Conservation (phyloP, 306 rosid species). For the Sphenostylis stenocarpa region DNA sequence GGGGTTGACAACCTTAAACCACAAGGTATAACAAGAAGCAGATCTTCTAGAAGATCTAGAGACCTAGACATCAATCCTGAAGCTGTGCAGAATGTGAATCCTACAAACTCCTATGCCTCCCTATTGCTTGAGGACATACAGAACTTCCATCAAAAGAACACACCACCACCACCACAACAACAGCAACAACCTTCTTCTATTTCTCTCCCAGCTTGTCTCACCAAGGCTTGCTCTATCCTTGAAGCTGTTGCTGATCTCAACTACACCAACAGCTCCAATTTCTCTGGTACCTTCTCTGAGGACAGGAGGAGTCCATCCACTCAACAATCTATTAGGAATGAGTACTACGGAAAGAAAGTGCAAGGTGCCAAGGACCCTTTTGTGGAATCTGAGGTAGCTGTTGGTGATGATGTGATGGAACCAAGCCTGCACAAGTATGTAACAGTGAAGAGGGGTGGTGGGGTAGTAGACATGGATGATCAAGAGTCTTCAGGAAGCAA, state of each 20-base stretch:
- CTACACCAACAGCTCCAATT: slow-evolving; percentile 61
- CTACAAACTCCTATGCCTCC: slow-evolving; percentile 61
- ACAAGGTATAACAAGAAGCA: slow-evolving; percentile 70
- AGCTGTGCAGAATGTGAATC: slow-evolving; percentile 47
- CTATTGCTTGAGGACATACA: slow-evolving; percentile 85
- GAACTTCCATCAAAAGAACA: slow-evolving; percentile 80
- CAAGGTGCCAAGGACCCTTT: slow-evolving; percentile 57
- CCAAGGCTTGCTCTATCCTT: slow-evolving; percentile 90
- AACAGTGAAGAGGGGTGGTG: slow-evolving; percentile 81
- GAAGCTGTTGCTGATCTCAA: slow-evolving; percentile 98
- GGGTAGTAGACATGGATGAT: slow-evolving; percentile 66
- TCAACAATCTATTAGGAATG: slow-evolving; percentile 45
- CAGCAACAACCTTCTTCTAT: slow-evolving; percentile 40
- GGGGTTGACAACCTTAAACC: slow-evolving; percentile 51
- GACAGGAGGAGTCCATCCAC: slow-evolving; percentile 45
- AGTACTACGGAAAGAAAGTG: slow-evolving; percentile 39
- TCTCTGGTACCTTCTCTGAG: slow-evolving; percentile 50
- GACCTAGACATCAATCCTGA: slow-evolving; percentile 79
- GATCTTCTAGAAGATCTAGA: slow-evolving; percentile 81
- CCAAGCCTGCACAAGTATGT: slow-evolving; percentile 96
- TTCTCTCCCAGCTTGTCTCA: slow-evolving; percentile 81
- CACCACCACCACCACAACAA: background rate
- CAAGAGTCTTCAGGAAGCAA: slow-evolving; percentile 93
- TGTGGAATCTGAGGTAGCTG: slow-evolving; percentile 75
- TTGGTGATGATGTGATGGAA: slow-evolving; percentile 71